Percentiles rank a stretch among this genome's conserved stretches.
These are phyloP conservation scores for Arachnopeziza araneosa DNA, from an alignment of 2,329 filamentous ascomycete genomes.

Conservation along the genomic window DNA sequence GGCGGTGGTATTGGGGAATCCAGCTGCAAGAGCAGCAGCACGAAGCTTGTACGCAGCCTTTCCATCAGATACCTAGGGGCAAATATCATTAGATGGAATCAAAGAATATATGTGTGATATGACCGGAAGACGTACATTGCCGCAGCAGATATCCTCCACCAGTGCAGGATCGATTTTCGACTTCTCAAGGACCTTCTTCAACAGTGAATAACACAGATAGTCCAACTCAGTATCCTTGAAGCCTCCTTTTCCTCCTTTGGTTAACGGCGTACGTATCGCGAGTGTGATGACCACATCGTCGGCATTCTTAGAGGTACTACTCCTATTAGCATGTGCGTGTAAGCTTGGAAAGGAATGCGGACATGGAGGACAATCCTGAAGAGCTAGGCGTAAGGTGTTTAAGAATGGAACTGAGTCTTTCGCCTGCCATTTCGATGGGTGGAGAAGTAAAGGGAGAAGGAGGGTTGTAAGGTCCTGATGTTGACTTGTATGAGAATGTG, in stretches of 20 bases:
- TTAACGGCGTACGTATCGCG: slow-evolving; percentile 80
- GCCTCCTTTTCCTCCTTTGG: slow-evolving; percentile 85
- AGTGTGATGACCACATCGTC: slow-evolving; percentile 97
- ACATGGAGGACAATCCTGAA: slow-evolving; percentile 72
- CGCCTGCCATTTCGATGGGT: slow-evolving; percentile 60
- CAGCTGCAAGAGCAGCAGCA: slow-evolving; percentile 81
- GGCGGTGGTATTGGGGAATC: slow-evolving; percentile 84
- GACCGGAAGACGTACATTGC: slow-evolving; percentile 61
- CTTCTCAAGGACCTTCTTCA: slow-evolving; percentile 69
- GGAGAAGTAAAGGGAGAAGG: no score
- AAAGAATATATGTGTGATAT: no score
- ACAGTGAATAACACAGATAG: slow-evolving; percentile 74
- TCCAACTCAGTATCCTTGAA: slow-evolving; percentile 94
- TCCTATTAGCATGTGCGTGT: slow-evolving; percentile 22
- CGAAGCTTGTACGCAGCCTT: slow-evolving; percentile 90
- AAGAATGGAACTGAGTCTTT: slow-evolving; percentile 82
- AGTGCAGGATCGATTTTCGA: slow-evolving; percentile 73
- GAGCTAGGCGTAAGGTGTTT: slow-evolving; percentile 76
- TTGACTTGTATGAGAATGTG: not conserved
- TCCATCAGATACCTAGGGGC: slow-evolving; percentile 64
- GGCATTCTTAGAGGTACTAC: slow-evolving; percentile 82
- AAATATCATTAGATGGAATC: slow-evolving; percentile 1
- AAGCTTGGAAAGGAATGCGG: slow-evolving; percentile 35
- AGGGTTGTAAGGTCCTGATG: not conserved
- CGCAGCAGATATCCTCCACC: slow-evolving; percentile 85